Evolutionary conservation across 176 grass and related monocot genomes (phyloP).

Genomic region (Zea luxurians): DNA sequence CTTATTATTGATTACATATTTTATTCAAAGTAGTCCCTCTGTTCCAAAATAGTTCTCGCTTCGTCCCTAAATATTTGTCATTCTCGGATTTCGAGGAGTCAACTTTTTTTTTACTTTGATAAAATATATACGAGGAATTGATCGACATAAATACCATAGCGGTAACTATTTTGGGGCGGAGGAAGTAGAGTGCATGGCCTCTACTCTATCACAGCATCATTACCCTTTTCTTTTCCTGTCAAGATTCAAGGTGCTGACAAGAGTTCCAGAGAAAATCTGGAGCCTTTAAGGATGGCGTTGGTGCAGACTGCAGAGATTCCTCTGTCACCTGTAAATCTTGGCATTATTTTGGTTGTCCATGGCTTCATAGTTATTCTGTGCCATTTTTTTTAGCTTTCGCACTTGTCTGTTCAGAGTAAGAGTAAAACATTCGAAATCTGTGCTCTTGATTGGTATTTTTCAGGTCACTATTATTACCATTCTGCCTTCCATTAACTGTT

Average conservation of each 20-base stretch:
- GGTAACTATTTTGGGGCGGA: no score
- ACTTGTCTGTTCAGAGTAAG: conserved; percentile 29
- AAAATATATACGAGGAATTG: no score
- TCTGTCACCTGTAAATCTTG: conserved; percentile 29
- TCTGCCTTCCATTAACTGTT: not conserved
- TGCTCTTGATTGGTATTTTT: conserved; percentile 3
- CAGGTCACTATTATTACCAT: conserved; percentile 12
- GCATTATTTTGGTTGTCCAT: conserved; percentile 28
- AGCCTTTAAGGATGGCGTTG: conserved; percentile 32
- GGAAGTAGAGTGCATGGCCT: conserved; percentile 22
- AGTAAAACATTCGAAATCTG: conserved; percentile 23
- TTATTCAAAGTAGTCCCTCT: not conserved
- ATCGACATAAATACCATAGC: no score
- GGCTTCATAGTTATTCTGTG: conserved; percentile 20
- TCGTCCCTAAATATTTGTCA: no score
- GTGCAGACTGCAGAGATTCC: conserved; percentile 43
- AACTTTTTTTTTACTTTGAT: no score
- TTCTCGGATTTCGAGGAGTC: no score
- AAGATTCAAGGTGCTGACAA: conserved; percentile 34
- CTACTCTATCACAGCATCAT: conserved; percentile 27
- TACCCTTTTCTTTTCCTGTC: conserved; percentile 11
- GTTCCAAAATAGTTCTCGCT: no score
- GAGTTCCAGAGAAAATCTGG: conserved; percentile 27
- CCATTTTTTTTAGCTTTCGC: conserved; percentile 2
- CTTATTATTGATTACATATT: conserved; percentile 26